Evolutionary conservation across 164 flowering plant genomes (phyloP), one percentile per base, ranked within the genome.

Genomic region (Piper betle): DNA sequence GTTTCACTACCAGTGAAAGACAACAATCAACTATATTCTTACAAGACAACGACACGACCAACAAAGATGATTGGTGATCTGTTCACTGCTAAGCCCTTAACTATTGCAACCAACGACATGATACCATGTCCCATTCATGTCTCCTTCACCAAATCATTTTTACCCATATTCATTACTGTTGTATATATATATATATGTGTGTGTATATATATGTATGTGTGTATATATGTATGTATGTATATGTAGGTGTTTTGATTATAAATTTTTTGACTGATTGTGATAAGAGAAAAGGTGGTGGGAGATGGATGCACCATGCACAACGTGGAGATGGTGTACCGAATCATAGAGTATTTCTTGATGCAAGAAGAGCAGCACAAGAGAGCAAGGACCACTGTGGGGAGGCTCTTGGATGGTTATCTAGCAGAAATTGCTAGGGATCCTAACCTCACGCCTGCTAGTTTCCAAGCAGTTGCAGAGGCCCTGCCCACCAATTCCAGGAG

Each of bases 401-500:
- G 78, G 75, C 79, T 91, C 20, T 60, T 91, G 54, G 96, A 88
- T 71, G 79, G 72, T 57, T 88, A 85, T 69, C 72, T 88, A 56
- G 85, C 94, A 6, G 98, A 86, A 70, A 74, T 91, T 57, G 89
- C 98, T 39, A 78, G 75, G 52, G 96, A 87, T 53, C 79, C 83
- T 46, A 72, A 79, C 65, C 93, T 88, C 55, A 70, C 91, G 19
- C 68, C 80, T 58, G 65, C 81, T 39, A 84, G 81, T 62, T 91
- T 91, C 57, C 90, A 77, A 64, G 80, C 75, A 52, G 65, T 88
- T 42, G 89, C 91, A 7, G 91, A 87, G 66, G 64, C 80, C 15
- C 68, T 88, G 71, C 87, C 92, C 5, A 77, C 70, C 63, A 69
- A 73, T 62, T 80, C 88, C 42, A 69, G 94, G 61, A 66, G 72